Base-by-base conservation (phyloP, 805 yeast genomes). In the Brettanomyces custersianus region DNA sequence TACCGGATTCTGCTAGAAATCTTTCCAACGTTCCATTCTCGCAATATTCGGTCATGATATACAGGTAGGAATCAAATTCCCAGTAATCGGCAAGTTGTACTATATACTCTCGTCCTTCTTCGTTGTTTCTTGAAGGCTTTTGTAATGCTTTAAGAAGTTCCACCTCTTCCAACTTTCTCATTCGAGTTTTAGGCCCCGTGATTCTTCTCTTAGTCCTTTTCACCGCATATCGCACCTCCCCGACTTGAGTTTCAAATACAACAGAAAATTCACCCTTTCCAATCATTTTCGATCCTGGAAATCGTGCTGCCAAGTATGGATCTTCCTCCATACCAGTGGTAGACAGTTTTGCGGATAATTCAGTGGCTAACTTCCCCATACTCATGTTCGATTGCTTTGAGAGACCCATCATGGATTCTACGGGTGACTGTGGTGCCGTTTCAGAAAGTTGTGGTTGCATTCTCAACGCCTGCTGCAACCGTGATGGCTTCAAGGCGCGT, bases 31-130 rank as follows among this genome's bases (percentile, higher is more conserved):
- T 83, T 2, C 97, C 97, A 53, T 88, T 60, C 51, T 88, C 97
- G 60, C 96, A 92, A 57, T 65, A 88, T 47, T 90, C 96, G 4
- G 95, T 86, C 92, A 87, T 84, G 26, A 92, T 85, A 55, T 90
- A 92, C 44, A 80, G 73, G 45, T 77, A 77, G 31, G 75, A 74
- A 51, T 76, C 71, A 51, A 66, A 68, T 44, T 84, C 94, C 96
- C 96, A 90, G 21, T 82, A 84, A 52, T 85, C 87, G 13, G 85
- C 70, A 45, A 84, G 75, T 44, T 77, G 77, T 31, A 92, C 72
- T 26, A 92, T 73, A 52, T 84, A 92, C 37, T 77, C 83, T 10
- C 41, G 38, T 20, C 65, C 68, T 41, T 60, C 64, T 16, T 41
- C 41, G 5, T 18, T 24, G 15, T 15, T 16, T 19, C 26, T 25